phyloP scores from a whole-genome alignment of 2,329 filamentous ascomycete genomes.

The Penicillium oxalicum region DNA sequence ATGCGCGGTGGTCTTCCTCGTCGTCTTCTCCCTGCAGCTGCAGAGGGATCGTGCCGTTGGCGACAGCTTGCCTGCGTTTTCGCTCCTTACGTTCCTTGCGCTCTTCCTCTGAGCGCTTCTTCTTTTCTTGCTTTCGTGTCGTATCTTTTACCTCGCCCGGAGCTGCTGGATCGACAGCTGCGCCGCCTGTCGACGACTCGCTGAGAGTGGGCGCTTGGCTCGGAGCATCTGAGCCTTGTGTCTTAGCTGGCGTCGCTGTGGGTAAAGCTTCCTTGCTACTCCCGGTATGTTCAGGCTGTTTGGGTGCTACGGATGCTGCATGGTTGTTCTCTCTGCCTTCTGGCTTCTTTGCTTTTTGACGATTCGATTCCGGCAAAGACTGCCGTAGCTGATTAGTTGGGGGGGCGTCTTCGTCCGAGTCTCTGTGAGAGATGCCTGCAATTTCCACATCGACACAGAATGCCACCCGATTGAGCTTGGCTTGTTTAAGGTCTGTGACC shows the following conservation, averaged over 20 bases:
- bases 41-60: slow-evolving; percentile 78
- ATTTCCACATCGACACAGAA: slow-evolving; percentile 98
- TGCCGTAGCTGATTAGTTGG: slow-evolving; percentile 28
- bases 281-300: slow-evolving; percentile 53
- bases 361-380: slow-evolving; percentile 21
- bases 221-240: slow-evolving; percentile 4
- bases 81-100: slow-evolving; percentile 87
- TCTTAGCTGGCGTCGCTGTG: not conserved
- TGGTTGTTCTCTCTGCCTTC: slow-evolving; percentile 60
- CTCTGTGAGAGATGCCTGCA: slow-evolving; percentile 77
- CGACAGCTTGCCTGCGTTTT: slow-evolving; percentile 75
- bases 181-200: slow-evolving; percentile 3
- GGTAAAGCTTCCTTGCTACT: slow-evolving; percentile 49
- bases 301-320: slow-evolving; percentile 68
- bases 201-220: slow-evolving; percentile 4
- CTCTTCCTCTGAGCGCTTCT: slow-evolving; percentile 90
- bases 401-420: slow-evolving; percentile 48
- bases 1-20: slow-evolving; percentile 48
- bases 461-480: slow-evolving; percentile 78
- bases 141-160: slow-evolving; percentile 37
- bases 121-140: slow-evolving; percentile 85
- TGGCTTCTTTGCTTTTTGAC: slow-evolving; percentile 29
- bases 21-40: slow-evolving; percentile 68
- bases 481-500: slow-evolving; percentile 70
- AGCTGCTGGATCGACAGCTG: slow-evolving; percentile 18